A percentile compares a stretch with the other conserved stretches of the same genome.
Evolutionary conservation across 139 green algal species (phyloP).

Genomic region (Mychonastes homosphaera): DNA sequence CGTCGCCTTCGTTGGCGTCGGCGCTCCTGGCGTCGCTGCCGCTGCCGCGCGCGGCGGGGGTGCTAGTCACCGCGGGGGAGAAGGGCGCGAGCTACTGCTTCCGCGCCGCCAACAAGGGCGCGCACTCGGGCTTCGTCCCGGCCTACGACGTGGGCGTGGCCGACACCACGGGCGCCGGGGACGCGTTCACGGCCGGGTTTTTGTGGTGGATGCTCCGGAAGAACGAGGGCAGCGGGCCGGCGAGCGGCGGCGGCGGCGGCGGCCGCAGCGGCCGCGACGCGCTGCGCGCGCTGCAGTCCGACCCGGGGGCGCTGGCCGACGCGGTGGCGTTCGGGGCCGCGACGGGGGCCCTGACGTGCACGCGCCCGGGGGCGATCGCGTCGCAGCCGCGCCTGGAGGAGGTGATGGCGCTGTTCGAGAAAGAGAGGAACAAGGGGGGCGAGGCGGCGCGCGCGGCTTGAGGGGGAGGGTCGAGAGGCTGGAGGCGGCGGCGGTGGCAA

Average conservation of each 20-base stretch:
- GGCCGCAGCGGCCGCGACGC: not conserved
- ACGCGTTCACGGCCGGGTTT: conserved; percentile 78
- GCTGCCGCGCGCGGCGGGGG: conserved; percentile 41
- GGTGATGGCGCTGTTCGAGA: conserved; percentile 40
- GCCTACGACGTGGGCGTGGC: conserved; percentile 52
- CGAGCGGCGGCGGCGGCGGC: not conserved
- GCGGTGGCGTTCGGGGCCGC: conserved; percentile 52
- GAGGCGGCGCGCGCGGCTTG: no score
- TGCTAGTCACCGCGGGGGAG: conserved; percentile 70
- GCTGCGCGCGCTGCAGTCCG: conserved; percentile 22
- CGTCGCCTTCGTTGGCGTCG: no score
- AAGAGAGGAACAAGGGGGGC: conserved; percentile 22
- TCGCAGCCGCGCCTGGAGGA: conserved; percentile 53
- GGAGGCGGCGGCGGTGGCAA: no score
- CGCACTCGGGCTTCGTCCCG: conserved; percentile 46
- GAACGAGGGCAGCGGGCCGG: conserved; percentile 26
- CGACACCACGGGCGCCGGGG: conserved; percentile 83
- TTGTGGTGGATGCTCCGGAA: no score
- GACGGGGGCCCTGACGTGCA: conserved; percentile 49
- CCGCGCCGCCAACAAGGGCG: conserved; percentile 28
- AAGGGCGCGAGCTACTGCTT: conserved; percentile 69
- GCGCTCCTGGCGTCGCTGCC: no score
- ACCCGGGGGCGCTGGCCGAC: conserved; percentile 30
- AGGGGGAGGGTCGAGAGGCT: no score
- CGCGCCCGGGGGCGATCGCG: conserved; percentile 58